Conservation (phyloP, 371 early-diverging fungal species). For the Smittium culicis region DNA sequence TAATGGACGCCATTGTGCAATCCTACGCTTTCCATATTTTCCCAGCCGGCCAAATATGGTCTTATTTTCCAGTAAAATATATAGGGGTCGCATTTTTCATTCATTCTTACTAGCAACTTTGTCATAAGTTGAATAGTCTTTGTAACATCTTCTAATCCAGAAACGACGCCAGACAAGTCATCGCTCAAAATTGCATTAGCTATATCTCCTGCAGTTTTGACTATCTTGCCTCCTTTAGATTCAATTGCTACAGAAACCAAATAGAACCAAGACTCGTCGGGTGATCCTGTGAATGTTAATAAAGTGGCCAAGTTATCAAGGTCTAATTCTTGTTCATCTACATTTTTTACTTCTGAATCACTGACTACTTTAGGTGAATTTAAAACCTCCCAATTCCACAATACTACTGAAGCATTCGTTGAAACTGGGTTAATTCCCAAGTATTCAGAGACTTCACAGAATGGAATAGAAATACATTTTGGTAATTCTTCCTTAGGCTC, state of each 20-base stretch:
- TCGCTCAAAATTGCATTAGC: conserved; percentile 38
- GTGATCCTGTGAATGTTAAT: conserved; percentile 71
- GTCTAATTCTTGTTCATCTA: conserved; percentile 34
- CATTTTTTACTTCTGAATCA: no score
- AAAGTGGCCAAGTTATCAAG: conserved; percentile 54
- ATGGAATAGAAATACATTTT: conserved; percentile 66
- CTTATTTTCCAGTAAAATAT: conserved; percentile 91
- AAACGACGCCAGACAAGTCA: conserved; percentile 34
- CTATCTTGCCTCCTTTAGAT: conserved; percentile 66
- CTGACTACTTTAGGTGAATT: conserved; percentile 33
- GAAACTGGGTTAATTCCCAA: conserved; percentile 76
- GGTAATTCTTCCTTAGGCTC: conserved; percentile 60
- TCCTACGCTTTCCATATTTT: conserved; percentile 71
- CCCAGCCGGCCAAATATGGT: conserved; percentile 86
- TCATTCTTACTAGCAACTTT: conserved; percentile 62
- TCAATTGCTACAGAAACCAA: conserved; percentile 83
- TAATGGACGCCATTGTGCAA: conserved; percentile 78
- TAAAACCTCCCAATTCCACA: conserved; percentile 79
- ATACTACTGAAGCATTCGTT: conserved; percentile 70
- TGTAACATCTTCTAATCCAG: conserved; percentile 40
- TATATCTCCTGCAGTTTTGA: conserved; percentile 44
- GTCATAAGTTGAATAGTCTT: conserved; percentile 45
- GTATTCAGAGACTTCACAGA: conserved; percentile 56
- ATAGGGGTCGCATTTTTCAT: conserved; percentile 85
- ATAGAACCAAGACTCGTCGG: conserved; percentile 95